phyloP scores from a whole-genome alignment of 495 filamentous ascomycete genomes.

The Lophiotrema nucula region DNA sequence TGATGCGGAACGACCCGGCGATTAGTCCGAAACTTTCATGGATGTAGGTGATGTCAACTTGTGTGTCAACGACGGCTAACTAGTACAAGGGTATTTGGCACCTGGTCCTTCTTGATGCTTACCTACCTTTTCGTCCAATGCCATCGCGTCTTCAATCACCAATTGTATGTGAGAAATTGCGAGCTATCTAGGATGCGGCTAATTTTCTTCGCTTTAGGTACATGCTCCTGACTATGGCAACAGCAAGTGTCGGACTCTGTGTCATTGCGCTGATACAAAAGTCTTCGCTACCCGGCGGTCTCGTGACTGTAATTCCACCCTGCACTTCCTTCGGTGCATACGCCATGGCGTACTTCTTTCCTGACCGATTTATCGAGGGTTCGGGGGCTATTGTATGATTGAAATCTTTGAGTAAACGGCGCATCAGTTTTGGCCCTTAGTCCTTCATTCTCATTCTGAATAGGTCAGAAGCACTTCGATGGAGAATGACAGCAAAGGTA shows the following conservation, averaged over 20 bases:
- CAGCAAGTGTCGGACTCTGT: conserved; percentile 6
- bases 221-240: neutral
- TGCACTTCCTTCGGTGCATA: conserved; percentile 16
- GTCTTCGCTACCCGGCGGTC: conserved; percentile 1
- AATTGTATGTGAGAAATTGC: neutral
- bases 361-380: no score
- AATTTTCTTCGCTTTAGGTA: conserved; percentile 1
- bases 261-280: conserved; percentile 10
- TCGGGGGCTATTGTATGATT: no score
- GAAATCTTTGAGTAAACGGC: no score
- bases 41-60: conserved; percentile 8
- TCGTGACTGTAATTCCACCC: conserved; percentile 17
- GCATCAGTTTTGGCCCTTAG: no score
- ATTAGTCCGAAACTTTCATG: conserved; percentile 5
- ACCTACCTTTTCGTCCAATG: conserved; percentile 8
- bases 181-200: neutral
- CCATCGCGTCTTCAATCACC: neutral
- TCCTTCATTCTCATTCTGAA: no score
- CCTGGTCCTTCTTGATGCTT: conserved; percentile 4
- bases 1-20: conserved; percentile 15
- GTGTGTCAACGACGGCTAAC: neutral
- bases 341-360: conserved; percentile 6
- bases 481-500: no score
- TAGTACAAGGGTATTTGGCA: conserved; percentile 11
- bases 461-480: no score